Evolutionary conservation across 2,329 filamentous ascomycete species (phyloP).

Genomic region (Neonectria ditissima): DNA sequence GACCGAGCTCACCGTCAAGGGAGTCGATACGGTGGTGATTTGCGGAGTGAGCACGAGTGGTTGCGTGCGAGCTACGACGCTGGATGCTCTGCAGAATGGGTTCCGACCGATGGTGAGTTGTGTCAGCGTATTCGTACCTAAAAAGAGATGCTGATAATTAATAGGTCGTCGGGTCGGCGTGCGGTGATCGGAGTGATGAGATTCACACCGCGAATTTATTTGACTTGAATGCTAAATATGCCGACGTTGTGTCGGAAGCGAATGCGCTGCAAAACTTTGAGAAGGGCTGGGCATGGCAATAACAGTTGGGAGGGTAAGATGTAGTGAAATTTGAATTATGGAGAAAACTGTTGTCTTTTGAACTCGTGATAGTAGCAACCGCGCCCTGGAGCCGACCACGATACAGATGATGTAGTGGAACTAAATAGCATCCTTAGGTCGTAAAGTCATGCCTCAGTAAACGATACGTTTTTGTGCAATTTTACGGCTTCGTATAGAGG

Average conservation of each 20-base stretch:
- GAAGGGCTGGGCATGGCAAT: conserved; percentile 49
- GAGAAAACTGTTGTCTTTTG: too few relatives aligned
- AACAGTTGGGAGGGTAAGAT: background rate
- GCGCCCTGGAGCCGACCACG: too few relatives aligned
- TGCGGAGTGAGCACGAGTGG: conserved; percentile 62
- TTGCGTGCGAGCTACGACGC: conserved; percentile 57
- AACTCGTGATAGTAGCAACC: too few relatives aligned
- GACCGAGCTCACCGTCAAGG: conserved; percentile 52
- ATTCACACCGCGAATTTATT: conserved; percentile 60
- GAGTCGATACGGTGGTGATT: conserved; percentile 58
- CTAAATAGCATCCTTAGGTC: too few relatives aligned
- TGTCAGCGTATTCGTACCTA: too few relatives aligned
- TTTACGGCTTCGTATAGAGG: too few relatives aligned
- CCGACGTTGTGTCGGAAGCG: conserved; percentile 56
- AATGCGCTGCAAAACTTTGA: conserved; percentile 55
- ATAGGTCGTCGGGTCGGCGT: conserved; percentile 57
- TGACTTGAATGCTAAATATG: conserved; percentile 60
- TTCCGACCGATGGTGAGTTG: conserved; percentile 57
- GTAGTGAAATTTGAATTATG: too few relatives aligned
- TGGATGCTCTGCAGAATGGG: conserved; percentile 59
- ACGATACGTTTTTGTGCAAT: too few relatives aligned
- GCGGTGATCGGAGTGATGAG: conserved; percentile 57
- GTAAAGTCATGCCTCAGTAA: too few relatives aligned
- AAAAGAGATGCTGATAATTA: background rate
- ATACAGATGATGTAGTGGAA: too few relatives aligned